Percentiles rank a stretch among this genome's conserved stretches.
These are phyloP conservation scores for Drechslerella coelobrocha DNA, from an alignment of 2,329 filamentous ascomycete species.

Conservation along the genomic window DNA sequence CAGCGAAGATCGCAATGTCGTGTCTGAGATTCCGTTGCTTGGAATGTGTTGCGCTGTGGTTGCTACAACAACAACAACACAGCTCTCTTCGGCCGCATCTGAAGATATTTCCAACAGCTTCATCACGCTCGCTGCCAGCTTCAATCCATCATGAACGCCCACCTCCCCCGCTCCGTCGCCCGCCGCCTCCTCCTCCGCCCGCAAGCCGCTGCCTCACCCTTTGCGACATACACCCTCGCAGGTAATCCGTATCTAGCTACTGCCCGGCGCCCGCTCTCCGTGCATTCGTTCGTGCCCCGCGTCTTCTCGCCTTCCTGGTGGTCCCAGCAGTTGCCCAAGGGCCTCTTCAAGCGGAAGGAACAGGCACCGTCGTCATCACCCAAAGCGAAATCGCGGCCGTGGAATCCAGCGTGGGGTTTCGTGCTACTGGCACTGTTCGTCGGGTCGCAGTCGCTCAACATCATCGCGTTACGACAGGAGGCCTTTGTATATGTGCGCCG, in stretches of 20 bases:
- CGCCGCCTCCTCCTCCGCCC: slow-evolving; percentile 9
- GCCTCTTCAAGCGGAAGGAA: slow-evolving; percentile 29
- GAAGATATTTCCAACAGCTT: slow-evolving; percentile 1
- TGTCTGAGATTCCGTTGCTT: background rate
- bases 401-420: slow-evolving; percentile 49
- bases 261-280: slow-evolving; percentile 30
- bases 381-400: slow-evolving; percentile 16
- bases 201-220: slow-evolving; percentile 18
- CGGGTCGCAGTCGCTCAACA: slow-evolving; percentile 93
- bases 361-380: background rate
- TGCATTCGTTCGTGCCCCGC: slow-evolving; percentile 47
- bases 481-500: slow-evolving; percentile 74
- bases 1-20: too few relatives aligned
- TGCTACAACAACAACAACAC: slow-evolving; percentile 39
- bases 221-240: slow-evolving; percentile 26
- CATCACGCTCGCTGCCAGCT: background rate
- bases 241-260: slow-evolving; percentile 16
- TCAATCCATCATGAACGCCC: slow-evolving; percentile 10
- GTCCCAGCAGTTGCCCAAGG: slow-evolving; percentile 42
- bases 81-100: background rate
- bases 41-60: slow-evolving; percentile 32
- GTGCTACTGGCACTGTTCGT: slow-evolving; percentile 76
- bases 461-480: slow-evolving; percentile 80
- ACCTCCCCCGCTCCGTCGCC: slow-evolving; percentile 14
- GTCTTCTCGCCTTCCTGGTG: slow-evolving; percentile 42